These are phyloP conservation scores for Ogataea zsoltii DNA, from an alignment of 805 yeast genomes.

Conservation along the genomic window DNA sequence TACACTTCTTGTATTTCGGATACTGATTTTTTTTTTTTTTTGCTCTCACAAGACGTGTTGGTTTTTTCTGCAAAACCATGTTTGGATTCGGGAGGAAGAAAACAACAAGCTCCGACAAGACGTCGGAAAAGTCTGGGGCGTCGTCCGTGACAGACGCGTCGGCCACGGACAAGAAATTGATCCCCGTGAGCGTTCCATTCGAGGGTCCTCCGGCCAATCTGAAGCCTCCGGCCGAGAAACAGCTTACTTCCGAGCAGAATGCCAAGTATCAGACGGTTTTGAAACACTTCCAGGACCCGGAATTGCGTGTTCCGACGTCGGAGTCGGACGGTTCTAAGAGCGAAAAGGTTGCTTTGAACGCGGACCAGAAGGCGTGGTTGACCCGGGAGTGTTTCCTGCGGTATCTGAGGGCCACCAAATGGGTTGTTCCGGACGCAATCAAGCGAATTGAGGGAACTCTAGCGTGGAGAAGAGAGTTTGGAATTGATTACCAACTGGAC, in stretches of 20 bases:
- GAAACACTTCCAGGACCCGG: conserved; percentile 57
- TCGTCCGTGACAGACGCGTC: not conserved
- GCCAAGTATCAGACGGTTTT: conserved; percentile 63
- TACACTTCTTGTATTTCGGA: no score
- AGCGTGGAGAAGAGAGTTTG: conserved; percentile 94
- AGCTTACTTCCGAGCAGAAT: conserved; percentile 55
- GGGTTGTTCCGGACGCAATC: conserved; percentile 73
- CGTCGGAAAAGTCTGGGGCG: conserved; percentile 4
- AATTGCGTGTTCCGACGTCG: conserved; percentile 47
- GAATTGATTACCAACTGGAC: conserved; percentile 52
- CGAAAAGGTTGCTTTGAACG: conserved; percentile 38
- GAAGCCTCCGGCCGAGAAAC: conserved; percentile 48
- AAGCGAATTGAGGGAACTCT: conserved; percentile 74
- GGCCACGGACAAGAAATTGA: conserved; percentile 14
- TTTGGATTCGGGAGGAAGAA: conserved; percentile 32
- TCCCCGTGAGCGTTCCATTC: conserved; percentile 50
- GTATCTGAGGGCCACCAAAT: conserved; percentile 90
- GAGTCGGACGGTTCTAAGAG: conserved; percentile 42
- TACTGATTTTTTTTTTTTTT: no score
- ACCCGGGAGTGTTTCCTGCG: conserved; percentile 89
- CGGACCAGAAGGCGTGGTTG: conserved; percentile 84
- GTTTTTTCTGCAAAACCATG: conserved; percentile 7
- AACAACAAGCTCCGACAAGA: not conserved
- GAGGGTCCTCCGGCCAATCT: conserved; percentile 50
- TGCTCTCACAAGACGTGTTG: not conserved